Base-by-base conservation (phyloP, 257 asterid species). In the Cruciata laevipes region DNA sequence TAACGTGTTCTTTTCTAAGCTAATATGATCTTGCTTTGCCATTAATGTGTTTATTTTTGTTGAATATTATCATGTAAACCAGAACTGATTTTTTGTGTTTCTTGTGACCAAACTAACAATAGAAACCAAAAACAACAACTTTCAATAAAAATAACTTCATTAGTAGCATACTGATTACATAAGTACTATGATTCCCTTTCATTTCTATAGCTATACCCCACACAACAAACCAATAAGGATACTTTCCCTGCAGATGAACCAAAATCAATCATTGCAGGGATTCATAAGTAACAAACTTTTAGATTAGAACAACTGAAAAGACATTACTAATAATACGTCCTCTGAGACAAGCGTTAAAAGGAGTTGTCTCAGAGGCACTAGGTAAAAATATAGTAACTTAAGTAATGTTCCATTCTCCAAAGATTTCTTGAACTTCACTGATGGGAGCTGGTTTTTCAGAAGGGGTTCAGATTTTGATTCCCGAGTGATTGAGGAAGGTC, bases 331-430 rank as follows among this genome's bases (percentile, higher is more conserved):
- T 21, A 1, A 20, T 11, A 40, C 24, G n/a, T 40, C 53, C 69
- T 74, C 73, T 74, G 55, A 77, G 67, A 69, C 78, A 66, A 58
- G 71, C 80, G 63, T 49, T 61, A 80, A 77, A 77, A 77, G 57
- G 75, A 61, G 78, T 70, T 37, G 68, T 77, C 79, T 66, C 61
- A 44, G 71, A 37, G 55, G 55, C 8, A 47, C 55, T 47, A 47
- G 55, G 55, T 16, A 16, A 47, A 16, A 47, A 3, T 47, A 7
- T 47, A 14, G 55, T 14, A 47, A 21, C 55, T 47, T 47, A 47
- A 47, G n/a, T 42, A 5, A 12, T 13, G 18, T 47, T 47, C 55
- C 21, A 25, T 17, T 38, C n/a, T 51, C 73, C 79, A 51, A 47
- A 24, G 17, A 25, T 16, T 14, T 8, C 17, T 20, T 21, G 18